A percentile compares a stretch with the other conserved stretches of the same genome.
phyloP scores from a whole-genome alignment of 768 basidiomycete genomes.

The Agaricus sinodeliciosus region DNA sequence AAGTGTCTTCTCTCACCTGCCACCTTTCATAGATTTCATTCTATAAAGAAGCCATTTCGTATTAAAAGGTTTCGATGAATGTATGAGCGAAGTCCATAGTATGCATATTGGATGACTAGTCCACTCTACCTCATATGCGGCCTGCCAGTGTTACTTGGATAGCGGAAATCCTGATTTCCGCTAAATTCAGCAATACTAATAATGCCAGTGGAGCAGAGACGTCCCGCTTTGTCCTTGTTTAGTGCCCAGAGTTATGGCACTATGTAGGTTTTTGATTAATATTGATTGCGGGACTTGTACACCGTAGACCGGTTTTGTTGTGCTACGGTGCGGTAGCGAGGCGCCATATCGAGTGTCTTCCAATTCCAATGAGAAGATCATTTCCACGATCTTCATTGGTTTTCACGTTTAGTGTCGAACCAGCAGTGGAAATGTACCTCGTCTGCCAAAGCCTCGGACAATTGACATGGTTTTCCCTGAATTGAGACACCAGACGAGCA shows the following conservation, averaged over 20 bases:
- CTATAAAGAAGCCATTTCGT: not conserved
- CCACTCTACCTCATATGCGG: not conserved
- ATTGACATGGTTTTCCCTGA: not conserved
- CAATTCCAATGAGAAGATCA: not conserved
- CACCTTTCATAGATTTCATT: constrained; percentile 1
- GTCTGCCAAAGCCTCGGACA: not conserved
- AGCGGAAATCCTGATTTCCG: no score
- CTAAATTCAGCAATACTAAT: no score
- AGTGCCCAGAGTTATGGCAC: no score
- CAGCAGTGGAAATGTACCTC: not conserved
- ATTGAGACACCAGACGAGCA: no score
- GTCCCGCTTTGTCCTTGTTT: no score
- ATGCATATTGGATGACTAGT: not conserved
- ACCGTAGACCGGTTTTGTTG: not conserved
- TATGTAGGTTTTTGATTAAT: not conserved
- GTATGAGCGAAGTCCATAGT: not conserved
- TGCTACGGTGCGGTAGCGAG: not conserved
- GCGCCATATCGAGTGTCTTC: not conserved
- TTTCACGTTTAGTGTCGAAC: not conserved
- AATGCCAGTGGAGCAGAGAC: no score
- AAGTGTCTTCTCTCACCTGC: not conserved
- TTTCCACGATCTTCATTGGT: constrained; percentile 6
- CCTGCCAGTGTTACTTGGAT: no score
- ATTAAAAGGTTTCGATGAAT: not conserved
- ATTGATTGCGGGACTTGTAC: constrained; percentile 1